A percentile compares a stretch with the other conserved stretches of the same genome.
These are phyloP conservation scores for Chloropicon primus DNA, from an alignment of 139 green algal genomes.

Conservation along the genomic window DNA sequence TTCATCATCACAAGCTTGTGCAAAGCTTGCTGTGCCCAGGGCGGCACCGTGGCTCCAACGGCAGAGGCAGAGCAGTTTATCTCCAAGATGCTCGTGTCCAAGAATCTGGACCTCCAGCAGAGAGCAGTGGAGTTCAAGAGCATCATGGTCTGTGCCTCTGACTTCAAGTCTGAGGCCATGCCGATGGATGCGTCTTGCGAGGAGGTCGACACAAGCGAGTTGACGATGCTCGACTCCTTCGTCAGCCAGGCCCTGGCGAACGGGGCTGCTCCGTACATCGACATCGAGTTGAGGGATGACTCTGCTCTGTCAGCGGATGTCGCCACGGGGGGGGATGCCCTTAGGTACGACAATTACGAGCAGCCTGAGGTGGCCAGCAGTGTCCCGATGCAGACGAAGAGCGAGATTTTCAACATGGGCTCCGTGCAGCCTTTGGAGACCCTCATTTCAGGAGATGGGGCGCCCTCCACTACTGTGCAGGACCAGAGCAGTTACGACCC, in stretches of 20 bases:
- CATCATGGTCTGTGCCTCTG: neutral
- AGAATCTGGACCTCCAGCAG: neutral
- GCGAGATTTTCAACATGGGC: neutral
- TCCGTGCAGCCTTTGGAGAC: neutral
- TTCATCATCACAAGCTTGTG: neutral
- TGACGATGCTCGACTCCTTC: neutral
- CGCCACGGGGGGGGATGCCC: neutral
- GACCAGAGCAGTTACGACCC: no score
- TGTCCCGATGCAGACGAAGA: neutral
- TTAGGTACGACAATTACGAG: neutral
- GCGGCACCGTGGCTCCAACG: neutral
- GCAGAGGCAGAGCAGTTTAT: neutral
- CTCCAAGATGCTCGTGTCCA: neutral
- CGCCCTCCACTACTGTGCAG: no score
- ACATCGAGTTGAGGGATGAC: neutral
- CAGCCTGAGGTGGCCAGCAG: neutral
- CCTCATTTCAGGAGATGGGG: neutral
- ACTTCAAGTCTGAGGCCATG: neutral
- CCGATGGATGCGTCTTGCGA: neutral
- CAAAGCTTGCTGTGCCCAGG: conserved; percentile 1
- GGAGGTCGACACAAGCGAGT: neutral
- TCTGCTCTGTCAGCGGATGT: neutral
- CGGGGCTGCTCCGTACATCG: neutral
- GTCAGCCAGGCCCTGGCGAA: neutral
- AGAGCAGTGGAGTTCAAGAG: neutral